These are phyloP conservation scores for Arachis hypogaea DNA, from an alignment of 306 rosid genomes.

Conservation along the genomic window DNA sequence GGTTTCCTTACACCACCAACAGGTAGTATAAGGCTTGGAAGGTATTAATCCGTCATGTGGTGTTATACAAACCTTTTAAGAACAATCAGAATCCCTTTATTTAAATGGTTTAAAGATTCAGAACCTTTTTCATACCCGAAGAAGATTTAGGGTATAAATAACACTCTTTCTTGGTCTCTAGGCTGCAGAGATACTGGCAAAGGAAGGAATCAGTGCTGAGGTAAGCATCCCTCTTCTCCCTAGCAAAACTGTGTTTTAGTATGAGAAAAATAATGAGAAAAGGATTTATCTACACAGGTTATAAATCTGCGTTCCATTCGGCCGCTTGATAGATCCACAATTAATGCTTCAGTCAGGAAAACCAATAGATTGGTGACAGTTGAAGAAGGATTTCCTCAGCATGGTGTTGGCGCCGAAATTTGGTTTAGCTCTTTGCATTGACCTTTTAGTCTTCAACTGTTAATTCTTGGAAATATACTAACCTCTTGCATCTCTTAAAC, in stretches of 20 bases:
- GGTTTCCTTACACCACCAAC: constrained; percentile 31
- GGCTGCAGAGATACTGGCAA: constrained; percentile 92
- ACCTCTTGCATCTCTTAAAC: constrained; percentile 43
- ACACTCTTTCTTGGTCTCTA: constrained; percentile 49
- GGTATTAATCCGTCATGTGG: not conserved
- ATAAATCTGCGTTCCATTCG: constrained; percentile 93
- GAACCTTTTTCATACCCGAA: not conserved
- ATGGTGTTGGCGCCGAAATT: constrained; percentile 98
- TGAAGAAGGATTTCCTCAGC: constrained; percentile 99
- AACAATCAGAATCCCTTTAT: constrained; percentile 11
- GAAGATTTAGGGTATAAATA: constrained; percentile 25
- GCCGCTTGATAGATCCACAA: constrained; percentile 88
- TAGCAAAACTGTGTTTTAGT: not conserved
- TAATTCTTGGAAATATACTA: constrained; percentile 15
- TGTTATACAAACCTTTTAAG: not conserved
- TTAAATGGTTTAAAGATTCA: not conserved
- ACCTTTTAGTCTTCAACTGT: constrained; percentile 21
- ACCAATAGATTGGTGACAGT: constrained; percentile 91
- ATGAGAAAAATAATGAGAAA: constrained; percentile 24
- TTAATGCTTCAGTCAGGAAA: constrained; percentile 92
- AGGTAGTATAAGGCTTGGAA: not conserved
- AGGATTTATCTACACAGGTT: constrained; percentile 51
- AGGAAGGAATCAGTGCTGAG: constrained; percentile 98
- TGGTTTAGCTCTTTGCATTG: constrained; percentile 59
- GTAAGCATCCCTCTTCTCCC: constrained; percentile 45